Base-by-base conservation (phyloP, 208 protist species). In the Leishmania lainsoni region DNA sequence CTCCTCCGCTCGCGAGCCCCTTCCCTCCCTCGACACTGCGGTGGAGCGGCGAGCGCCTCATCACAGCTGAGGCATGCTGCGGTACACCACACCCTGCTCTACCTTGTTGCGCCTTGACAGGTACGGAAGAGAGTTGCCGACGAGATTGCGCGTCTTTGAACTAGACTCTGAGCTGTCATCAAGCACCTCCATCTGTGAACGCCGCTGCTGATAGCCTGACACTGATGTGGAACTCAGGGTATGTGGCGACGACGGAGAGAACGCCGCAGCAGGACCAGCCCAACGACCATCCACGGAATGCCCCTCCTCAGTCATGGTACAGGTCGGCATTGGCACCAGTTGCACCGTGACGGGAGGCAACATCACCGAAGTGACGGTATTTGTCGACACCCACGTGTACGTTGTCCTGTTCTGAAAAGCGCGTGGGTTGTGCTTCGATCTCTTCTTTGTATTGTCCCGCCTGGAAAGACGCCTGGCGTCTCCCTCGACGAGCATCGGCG, bases 331-430 rank as follows among this genome's bases (percentile, higher is more conserved):
- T 3, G 81, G 65, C 35, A 84, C 49, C 35, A 89, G 61, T 48
- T 79, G 83, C 77, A 89, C 76, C 22, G 66, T 85, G 32, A 83
- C 86, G 5, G 84, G 71, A n/a, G 90, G 87, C 45, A 92, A 76
- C n/a, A 85, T 84, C 17, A 92, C 87, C 0, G 86, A 88, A 1
- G 88, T 94, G 17, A 80, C 86, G 9, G 88, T 94, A 70, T 87
- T 92, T 14, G 90, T 92, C 3, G 84, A 87, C 8, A 94, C 80
- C 90, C 88, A 94, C 51, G 83, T 86, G 54, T 86, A 76, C 1
- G 85, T 86, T 22, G 81, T 90, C 73, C 84, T 80, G 71, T 87
- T 86, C 16, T 76, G 20, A 58, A 94, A 92, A 22, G 80, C 81
- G 65, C 78, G 78, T 2, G 79, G 73, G 66, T 81, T 71, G 56